Base-by-base conservation (phyloP, 768 basidiomycete genomes). In the Cyclocybe aegerita region DNA sequence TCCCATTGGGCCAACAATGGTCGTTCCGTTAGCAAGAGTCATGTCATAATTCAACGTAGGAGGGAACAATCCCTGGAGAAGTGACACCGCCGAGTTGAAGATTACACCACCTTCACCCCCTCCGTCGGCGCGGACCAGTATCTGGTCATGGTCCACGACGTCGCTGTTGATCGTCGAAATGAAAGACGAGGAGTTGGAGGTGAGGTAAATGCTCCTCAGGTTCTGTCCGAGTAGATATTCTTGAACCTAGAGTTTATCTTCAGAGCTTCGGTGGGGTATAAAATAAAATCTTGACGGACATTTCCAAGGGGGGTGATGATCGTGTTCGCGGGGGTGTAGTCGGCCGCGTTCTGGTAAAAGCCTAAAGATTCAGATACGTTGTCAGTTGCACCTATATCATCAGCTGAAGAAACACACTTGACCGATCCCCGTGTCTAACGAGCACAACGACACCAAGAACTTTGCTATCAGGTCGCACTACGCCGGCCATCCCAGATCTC, bases 41-140 rank as follows among this genome's bases (percentile, higher is more conserved):
- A 73, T 79, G 14, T 69, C 79, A 43, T 77, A 78, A 16, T 63
- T 43, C 0, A 40, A 7, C 7, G 74, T 79, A 2, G 70, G 65
- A 2, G 86, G 88, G 69, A 78, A 85, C 39, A 90, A 61, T 9
- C 88, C 88, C 63, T 90, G 89, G 8, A 85, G 65, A 44, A 90
- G 65, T 0, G 88, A 85, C 29, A 60, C 68, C 8, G 86, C 83
- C 4, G 85, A 86, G 57, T 88, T 83, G 57, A 78, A 76, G 42
- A 89, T 84, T 7, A 88, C 86, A 32, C 78, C 79, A 12, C 77
- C 79, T 66, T 90, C 88, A 12, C 81, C 86, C 5, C 85, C 85
- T 23, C 78, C 80, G 64, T 90, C 87, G 1, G 88, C 87, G 12
- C 76, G 78, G 44, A 83, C 74, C 9, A 61, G 56, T 11, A 78